A percentile compares a stretch with the other conserved stretches of the same genome.
These are phyloP conservation scores for Cryptosporidium parvum DNA, from an alignment of 169 alveolate genomes.

Conservation along the genomic window DNA sequence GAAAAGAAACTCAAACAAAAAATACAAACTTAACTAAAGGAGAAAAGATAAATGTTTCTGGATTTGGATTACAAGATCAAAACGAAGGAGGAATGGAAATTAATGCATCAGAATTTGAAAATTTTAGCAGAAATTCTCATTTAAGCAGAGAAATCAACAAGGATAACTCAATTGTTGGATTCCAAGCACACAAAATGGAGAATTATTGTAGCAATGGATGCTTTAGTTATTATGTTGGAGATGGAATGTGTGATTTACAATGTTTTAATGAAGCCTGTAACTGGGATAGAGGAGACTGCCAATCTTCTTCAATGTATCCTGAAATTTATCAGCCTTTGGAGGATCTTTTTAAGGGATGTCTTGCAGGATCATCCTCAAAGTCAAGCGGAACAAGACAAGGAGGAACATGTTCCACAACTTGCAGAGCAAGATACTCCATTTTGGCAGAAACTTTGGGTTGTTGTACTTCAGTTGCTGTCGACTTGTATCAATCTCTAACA, in stretches of 20 bases:
- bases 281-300: slow-evolving; percentile 82
- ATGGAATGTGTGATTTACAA: slow-evolving; percentile 82
- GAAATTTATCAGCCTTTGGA: slow-evolving; percentile 71
- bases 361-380: background rate
- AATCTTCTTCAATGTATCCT: slow-evolving; percentile 79
- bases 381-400: background rate
- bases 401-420: slow-evolving; percentile 24
- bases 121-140: background rate
- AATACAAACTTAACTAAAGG: slow-evolving; percentile 47
- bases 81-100: background rate
- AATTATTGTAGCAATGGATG: slow-evolving; percentile 70
- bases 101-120: background rate
- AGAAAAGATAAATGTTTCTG: background rate
- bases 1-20: slow-evolving; percentile 38
- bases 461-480: slow-evolving; percentile 49
- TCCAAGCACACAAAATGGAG: slow-evolving; percentile 15
- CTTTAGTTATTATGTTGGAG: slow-evolving; percentile 77
- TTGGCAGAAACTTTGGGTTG: slow-evolving; percentile 64
- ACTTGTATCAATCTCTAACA: slow-evolving; percentile 51
- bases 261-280: slow-evolving; percentile 82
- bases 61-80: background rate
- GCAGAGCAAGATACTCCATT: slow-evolving; percentile 58
- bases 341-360: slow-evolving; percentile 53
- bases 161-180: slow-evolving; percentile 1
- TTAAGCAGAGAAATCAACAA: background rate